Percentiles rank a stretch among this genome's conserved stretches.
phyloP scores from a whole-genome alignment of 2,329 filamentous ascomycete genomes.

The Aspergillus fumigatus region DNA sequence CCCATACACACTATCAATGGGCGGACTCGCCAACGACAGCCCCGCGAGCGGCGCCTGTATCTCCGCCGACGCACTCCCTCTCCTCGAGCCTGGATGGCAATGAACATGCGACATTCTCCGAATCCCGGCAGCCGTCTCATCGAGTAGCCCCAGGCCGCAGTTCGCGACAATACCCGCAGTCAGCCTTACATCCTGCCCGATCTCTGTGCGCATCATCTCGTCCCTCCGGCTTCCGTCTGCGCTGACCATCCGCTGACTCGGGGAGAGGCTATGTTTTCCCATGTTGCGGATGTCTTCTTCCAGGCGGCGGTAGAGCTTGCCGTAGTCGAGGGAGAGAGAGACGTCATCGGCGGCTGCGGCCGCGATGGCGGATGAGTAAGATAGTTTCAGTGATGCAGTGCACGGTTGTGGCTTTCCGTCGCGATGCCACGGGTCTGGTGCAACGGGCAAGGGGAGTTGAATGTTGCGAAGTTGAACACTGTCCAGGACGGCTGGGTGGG shows the following conservation, averaged over 20 bases:
- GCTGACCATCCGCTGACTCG: conserved; percentile 22
- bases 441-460: conserved; percentile 40
- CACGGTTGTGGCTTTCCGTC: conserved; percentile 43
- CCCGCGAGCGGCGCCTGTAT: conserved; percentile 4
- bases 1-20: conserved; percentile 28
- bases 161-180: conserved; percentile 33
- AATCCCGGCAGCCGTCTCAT: conserved; percentile 35
- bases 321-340: conserved; percentile 44
- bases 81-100: conserved; percentile 22
- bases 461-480: conserved; percentile 41
- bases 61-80: conserved; percentile 18
- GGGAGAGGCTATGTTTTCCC: conserved; percentile 18
- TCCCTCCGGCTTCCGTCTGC: conserved; percentile 25
- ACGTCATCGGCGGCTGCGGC: conserved; percentile 43
- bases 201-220: conserved; percentile 24
- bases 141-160: conserved; percentile 31
- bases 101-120: conserved; percentile 31
- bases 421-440: conserved; percentile 45
- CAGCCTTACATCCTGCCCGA: conserved; percentile 33
- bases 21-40: conserved; percentile 6
- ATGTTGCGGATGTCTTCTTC: conserved; percentile 30
- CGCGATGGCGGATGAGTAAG: conserved; percentile 38
- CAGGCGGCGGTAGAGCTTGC: conserved; percentile 43
- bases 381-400: conserved; percentile 39
- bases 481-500: conserved; percentile 32